These are phyloP conservation scores for Yarrowia hollandica DNA, from an alignment of 805 yeast genomes.

Conservation along the genomic window DNA sequence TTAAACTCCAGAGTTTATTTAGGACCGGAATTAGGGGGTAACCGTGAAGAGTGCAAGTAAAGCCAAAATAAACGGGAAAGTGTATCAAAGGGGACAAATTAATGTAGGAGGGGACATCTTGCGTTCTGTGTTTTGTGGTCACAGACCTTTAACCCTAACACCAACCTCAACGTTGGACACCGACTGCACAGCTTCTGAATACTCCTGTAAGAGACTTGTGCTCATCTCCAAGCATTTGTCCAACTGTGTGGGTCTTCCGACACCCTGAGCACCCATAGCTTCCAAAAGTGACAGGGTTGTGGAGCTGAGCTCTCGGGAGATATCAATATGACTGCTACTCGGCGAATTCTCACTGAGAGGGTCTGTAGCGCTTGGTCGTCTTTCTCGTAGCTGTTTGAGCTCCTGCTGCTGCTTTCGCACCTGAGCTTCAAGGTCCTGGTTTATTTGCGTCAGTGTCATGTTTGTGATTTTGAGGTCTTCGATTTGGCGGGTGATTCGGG, in stretches of 20 bases:
- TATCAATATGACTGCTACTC: background rate
- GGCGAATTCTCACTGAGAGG: background rate
- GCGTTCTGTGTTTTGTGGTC: too few species aligned
- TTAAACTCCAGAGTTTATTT: conserved; percentile 14
- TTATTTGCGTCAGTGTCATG: conserved; percentile 19
- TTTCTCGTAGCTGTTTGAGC: conserved; percentile 1
- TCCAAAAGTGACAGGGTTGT: background rate
- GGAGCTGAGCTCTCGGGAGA: background rate
- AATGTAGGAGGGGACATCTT: too few species aligned
- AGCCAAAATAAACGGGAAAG: background rate
- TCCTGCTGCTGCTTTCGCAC: conserved; percentile 20
- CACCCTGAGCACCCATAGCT: conserved; percentile 2
- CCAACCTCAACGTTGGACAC: background rate
- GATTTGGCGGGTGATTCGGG: conserved; percentile 14
- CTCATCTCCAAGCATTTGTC: conserved; percentile 15
- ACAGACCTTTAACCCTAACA: conserved; percentile 1
- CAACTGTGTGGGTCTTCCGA: conserved; percentile 11
- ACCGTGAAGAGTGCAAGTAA: too few species aligned
- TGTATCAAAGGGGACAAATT: too few species aligned
- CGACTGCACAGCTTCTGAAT: conserved; percentile 3
- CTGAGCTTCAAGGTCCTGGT: conserved; percentile 12
- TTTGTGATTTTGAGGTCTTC: conserved; percentile 21
- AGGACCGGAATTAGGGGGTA: too few species aligned
- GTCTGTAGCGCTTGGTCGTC: background rate
- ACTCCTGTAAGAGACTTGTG: conserved; percentile 3